Evolutionary conservation across 352 stramenopile genomes (phyloP).

Genomic region (Globisporangium splendens): DNA sequence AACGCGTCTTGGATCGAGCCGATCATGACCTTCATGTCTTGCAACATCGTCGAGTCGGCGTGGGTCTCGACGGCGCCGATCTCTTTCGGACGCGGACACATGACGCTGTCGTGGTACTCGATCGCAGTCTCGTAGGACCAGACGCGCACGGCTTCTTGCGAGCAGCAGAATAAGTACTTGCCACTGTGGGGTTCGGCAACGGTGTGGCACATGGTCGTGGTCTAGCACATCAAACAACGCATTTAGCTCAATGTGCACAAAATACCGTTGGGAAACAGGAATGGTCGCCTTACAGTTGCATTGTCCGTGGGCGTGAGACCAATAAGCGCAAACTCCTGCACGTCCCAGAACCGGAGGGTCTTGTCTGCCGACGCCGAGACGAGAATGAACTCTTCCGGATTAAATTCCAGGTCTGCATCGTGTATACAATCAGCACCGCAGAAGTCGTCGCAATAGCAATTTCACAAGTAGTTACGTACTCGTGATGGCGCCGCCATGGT

Average conservation of each 20-base stretch:
- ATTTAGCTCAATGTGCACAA: neutral
- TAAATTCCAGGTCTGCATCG: constrained; percentile 63
- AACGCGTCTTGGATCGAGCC: constrained; percentile 80
- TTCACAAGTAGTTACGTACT: constrained; percentile 13
- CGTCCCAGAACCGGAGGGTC: constrained; percentile 82
- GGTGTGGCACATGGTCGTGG: constrained; percentile 80
- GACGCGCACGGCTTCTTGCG: constrained; percentile 67
- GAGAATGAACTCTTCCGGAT: constrained; percentile 84
- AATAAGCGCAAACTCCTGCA: constrained; percentile 81
- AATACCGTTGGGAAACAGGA: no score
- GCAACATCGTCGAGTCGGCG: constrained; percentile 70
- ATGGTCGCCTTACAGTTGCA: constrained; percentile 33
- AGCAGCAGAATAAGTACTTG: constrained; percentile 79
- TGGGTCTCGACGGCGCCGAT: constrained; percentile 47
- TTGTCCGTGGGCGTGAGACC: constrained; percentile 79
- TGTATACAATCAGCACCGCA: neutral
- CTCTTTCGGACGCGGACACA: constrained; percentile 56
- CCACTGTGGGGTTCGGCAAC: constrained; percentile 70
- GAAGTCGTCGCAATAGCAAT: neutral
- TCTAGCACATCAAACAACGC: constrained; percentile 27
- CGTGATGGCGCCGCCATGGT: constrained; percentile 74
- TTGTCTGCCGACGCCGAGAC: constrained; percentile 73
- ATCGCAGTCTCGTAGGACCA: constrained; percentile 86
- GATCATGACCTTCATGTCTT: constrained; percentile 83
- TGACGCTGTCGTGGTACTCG: constrained; percentile 77